These are phyloP conservation scores for Spencermartinsiella europaea DNA, from an alignment of 805 yeast species.

Conservation along the genomic window DNA sequence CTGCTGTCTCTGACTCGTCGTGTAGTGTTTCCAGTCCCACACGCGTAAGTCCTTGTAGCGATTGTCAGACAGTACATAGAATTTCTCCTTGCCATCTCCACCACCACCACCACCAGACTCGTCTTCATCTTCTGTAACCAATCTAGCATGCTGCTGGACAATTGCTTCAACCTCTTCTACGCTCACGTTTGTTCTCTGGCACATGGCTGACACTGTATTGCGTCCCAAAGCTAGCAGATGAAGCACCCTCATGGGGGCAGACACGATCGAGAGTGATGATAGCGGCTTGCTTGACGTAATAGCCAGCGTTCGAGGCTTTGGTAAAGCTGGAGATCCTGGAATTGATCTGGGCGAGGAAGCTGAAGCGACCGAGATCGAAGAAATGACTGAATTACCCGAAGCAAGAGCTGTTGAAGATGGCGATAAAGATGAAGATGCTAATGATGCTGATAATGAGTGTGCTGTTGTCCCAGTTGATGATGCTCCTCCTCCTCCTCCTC, in stretches of 20 bases:
- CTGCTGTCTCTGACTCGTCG: constrained; percentile 28
- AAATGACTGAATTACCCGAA: not conserved
- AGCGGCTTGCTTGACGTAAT: constrained; percentile 19
- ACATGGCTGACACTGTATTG: constrained; percentile 31
- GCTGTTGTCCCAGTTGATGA: not conserved
- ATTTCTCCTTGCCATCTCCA: constrained; percentile 24
- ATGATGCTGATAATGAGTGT: too few relatives aligned
- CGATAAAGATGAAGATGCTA: constrained; percentile 3
- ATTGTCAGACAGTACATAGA: constrained; percentile 25
- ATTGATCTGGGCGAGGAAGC: constrained; percentile 10
- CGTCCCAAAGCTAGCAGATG: constrained; percentile 49
- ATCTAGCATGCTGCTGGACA: constrained; percentile 25
- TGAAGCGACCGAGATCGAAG: not conserved
- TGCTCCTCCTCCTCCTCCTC: too few relatives aligned
- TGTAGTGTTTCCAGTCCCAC: constrained; percentile 35
- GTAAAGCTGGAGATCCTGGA: constrained; percentile 17
- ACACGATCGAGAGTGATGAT: constrained; percentile 20
- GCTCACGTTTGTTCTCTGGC: constrained; percentile 28
- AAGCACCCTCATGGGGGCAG: constrained; percentile 35
- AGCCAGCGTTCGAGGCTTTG: constrained; percentile 15
- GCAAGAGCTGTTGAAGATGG: not conserved
- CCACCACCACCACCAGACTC: not conserved
- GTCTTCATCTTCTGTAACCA: constrained; percentile 31
- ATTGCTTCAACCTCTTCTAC: constrained; percentile 28
- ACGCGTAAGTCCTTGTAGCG: constrained; percentile 30